These are phyloP conservation scores for Trichosporon coremiiforme DNA, from an alignment of 1,284 basidiomycete genomes.

Conservation along the genomic window DNA sequence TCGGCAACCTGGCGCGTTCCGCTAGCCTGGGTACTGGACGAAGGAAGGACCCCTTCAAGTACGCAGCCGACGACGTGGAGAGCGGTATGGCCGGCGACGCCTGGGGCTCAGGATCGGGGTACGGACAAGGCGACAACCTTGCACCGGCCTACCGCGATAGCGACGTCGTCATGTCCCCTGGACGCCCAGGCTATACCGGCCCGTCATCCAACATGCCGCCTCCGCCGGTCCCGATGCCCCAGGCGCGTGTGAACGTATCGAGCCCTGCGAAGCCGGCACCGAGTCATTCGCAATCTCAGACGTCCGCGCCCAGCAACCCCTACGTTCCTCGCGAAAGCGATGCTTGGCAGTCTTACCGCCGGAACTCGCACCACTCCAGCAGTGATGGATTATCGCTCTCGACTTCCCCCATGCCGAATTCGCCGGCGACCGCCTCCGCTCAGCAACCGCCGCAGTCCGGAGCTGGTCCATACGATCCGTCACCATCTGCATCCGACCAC, in stretches of 20 bases:
- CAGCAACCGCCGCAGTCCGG: slow-evolving; percentile 12
- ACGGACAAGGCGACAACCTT: slow-evolving; percentile 15
- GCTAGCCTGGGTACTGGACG: slow-evolving; percentile 49
- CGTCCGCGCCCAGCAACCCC: slow-evolving; percentile 37
- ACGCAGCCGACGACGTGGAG: slow-evolving; percentile 55
- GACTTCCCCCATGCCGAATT: slow-evolving; percentile 43
- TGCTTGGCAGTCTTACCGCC: slow-evolving; percentile 28
- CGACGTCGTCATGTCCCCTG: slow-evolving; percentile 41
- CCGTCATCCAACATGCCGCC: slow-evolving; percentile 26
- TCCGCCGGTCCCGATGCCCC: slow-evolving; percentile 23
- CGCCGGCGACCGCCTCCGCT: slow-evolving; percentile 32
- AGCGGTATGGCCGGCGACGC: slow-evolving; percentile 47
- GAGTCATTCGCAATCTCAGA: not conserved
- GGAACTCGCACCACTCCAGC: slow-evolving; percentile 27
- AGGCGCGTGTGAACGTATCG: slow-evolving; percentile 15
- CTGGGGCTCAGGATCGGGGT: slow-evolving; percentile 22
- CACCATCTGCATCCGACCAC: slow-evolving; percentile 24
- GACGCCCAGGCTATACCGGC: slow-evolving; percentile 10
- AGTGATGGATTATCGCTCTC: slow-evolving; percentile 41
- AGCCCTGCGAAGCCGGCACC: slow-evolving; percentile 17
- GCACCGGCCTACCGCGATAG: slow-evolving; percentile 25
- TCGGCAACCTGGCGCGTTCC: slow-evolving; percentile 48
- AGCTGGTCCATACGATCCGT: slow-evolving; percentile 39
- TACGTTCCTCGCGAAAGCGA: slow-evolving; percentile 40
- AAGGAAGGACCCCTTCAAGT: slow-evolving; percentile 53